A percentile compares a stretch with the other conserved stretches of the same genome.
phyloP scores from a whole-genome alignment of 1,284 basidiomycete species.

The Ganoderma sinense region DNA sequence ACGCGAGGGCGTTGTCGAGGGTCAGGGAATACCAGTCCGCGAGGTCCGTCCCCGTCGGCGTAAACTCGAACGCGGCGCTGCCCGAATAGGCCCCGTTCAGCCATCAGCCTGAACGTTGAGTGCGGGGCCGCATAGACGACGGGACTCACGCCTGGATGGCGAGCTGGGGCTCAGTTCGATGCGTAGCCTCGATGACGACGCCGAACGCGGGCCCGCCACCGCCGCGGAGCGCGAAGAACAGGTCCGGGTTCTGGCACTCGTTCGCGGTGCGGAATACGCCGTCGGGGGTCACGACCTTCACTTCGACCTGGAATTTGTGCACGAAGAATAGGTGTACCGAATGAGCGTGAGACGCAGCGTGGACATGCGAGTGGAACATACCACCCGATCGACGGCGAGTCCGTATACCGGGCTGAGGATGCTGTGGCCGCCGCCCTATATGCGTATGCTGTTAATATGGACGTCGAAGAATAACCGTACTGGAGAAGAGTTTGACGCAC shows the following conservation, averaged over 20 bases:
- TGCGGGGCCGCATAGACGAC: too few species aligned
- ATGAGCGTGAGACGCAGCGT: background rate
- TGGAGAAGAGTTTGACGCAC: constrained; percentile 22
- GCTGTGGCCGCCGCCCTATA: constrained; percentile 58
- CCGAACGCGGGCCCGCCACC: constrained; percentile 42
- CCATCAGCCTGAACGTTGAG: too few species aligned
- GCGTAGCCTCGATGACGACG: constrained; percentile 40
- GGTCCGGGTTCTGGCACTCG: constrained; percentile 43
- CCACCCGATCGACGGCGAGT: constrained; percentile 49
- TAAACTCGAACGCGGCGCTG: constrained; percentile 32
- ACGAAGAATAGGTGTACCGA: background rate
- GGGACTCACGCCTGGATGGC: constrained; percentile 40
- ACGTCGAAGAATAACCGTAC: background rate
- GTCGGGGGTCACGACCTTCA: constrained; percentile 41
- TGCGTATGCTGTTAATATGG: too few species aligned
- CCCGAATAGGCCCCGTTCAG: background rate
- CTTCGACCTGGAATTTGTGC: constrained; percentile 24
- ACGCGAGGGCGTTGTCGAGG: constrained; percentile 45
- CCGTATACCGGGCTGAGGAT: constrained; percentile 46
- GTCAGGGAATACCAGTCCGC: constrained; percentile 39
- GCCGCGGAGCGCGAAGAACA: constrained; percentile 43
- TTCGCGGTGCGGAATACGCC: constrained; percentile 42
- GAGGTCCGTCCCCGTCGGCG: constrained; percentile 23
- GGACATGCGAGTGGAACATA: constrained; percentile 5
- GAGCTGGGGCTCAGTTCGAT: constrained; percentile 35